These are phyloP conservation scores for Alternaria dauci DNA, from an alignment of 2,329 filamentous ascomycete genomes.

Conservation along the genomic window DNA sequence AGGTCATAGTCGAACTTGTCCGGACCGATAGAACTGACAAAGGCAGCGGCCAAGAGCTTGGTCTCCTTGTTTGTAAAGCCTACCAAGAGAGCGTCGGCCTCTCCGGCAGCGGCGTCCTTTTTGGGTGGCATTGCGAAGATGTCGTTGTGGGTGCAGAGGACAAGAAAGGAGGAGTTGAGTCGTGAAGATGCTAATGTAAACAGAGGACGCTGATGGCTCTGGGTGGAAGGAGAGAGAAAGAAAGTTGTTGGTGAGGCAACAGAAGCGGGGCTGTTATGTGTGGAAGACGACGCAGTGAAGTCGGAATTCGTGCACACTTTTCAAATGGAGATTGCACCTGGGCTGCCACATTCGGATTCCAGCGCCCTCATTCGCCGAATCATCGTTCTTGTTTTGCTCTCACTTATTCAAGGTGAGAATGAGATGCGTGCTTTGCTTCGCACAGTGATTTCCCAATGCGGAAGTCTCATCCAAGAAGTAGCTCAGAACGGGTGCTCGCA, in stretches of 20 bases:
- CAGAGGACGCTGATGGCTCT: neutral
- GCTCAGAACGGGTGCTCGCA: neutral
- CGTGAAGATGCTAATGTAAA: neutral
- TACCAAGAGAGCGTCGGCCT: slow-evolving; percentile 14
- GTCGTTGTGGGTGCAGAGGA: neutral
- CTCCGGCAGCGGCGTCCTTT: slow-evolving; percentile 20
- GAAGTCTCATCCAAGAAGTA: neutral
- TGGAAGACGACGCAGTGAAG: slow-evolving; percentile 16
- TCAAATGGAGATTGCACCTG: neutral
- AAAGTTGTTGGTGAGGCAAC: neutral
- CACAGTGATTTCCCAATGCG: neutral
- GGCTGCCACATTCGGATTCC: slow-evolving; percentile 3
- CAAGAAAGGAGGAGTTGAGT: neutral
- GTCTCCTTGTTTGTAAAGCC: slow-evolving; percentile 39
- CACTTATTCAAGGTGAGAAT: neutral
- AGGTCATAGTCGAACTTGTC: slow-evolving; percentile 47
- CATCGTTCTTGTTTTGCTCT: neutral
- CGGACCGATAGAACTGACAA: slow-evolving; percentile 31
- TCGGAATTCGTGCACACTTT: neutral
- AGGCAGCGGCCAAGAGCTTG: slow-evolving; percentile 44
- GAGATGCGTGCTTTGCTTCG: neutral
- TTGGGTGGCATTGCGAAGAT: slow-evolving; percentile 37
- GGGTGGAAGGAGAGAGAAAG: neutral
- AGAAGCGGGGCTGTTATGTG: slow-evolving; percentile 9
- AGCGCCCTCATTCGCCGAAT: neutral